Percentiles rank a stretch among this genome's conserved stretches.
phyloP scores from a whole-genome alignment of 352 stramenopile genomes.

The Peronospora belbahrii region DNA sequence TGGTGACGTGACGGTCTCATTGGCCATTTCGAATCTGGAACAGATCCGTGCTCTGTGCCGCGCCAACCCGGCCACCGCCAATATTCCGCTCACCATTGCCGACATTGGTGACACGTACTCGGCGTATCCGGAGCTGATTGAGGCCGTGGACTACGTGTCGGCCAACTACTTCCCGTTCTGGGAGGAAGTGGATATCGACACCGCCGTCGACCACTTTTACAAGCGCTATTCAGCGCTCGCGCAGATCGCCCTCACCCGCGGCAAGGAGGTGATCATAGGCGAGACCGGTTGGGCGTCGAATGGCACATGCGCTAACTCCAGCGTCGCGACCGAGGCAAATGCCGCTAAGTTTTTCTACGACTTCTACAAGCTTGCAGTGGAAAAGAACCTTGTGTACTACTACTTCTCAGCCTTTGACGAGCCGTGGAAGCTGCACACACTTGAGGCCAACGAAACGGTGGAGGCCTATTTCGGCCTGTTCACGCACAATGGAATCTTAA shows the following conservation, averaged over 20 bases:
- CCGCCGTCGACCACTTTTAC: constrained; percentile 37
- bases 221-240: constrained; percentile 34
- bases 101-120: constrained; percentile 55
- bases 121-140: constrained; percentile 39
- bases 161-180: constrained; percentile 70
- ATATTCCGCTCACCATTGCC: constrained; percentile 52
- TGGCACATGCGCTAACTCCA: constrained; percentile 26
- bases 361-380: constrained; percentile 46
- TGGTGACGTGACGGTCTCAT: constrained; percentile 33
- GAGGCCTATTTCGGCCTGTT: constrained; percentile 71
- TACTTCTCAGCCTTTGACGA: constrained; percentile 68
- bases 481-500: constrained; percentile 37
- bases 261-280: constrained; percentile 56
- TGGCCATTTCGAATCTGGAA: constrained; percentile 43
- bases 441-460: constrained; percentile 45
- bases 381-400: constrained; percentile 49
- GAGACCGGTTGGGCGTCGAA: constrained; percentile 59
- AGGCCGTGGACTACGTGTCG: constrained; percentile 53
- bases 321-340: constrained; percentile 27
- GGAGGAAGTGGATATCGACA: constrained; percentile 35
- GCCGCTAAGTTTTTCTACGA: constrained; percentile 50
- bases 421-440: constrained; percentile 45
- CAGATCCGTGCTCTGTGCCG: constrained; percentile 44
- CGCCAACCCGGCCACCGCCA: constrained; percentile 18
- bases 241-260: constrained; percentile 22